phyloP scores from a whole-genome alignment of 345 rosid species.

The Pistacia vera region DNA sequence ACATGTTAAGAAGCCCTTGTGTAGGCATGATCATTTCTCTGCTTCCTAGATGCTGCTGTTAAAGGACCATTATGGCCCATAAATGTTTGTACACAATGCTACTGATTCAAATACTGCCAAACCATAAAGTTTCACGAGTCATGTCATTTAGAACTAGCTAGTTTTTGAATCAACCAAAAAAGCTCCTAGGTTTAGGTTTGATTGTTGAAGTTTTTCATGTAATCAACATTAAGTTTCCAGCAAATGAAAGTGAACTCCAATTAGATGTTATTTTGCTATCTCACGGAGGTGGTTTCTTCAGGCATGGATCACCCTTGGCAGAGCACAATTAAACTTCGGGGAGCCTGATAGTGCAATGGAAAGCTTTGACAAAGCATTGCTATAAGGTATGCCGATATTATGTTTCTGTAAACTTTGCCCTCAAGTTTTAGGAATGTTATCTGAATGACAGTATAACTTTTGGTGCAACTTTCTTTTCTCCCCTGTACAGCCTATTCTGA shows the following conservation, averaged over 20 bases:
- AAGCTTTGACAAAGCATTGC: constrained; percentile 75
- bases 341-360: constrained; percentile 81
- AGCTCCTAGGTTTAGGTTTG: too few relatives aligned
- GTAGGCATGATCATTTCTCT: neutral
- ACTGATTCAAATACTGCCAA: too few relatives aligned
- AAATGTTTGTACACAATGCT: neutral
- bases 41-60: neutral
- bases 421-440: constrained; percentile 1
- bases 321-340: constrained; percentile 92
- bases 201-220: neutral
- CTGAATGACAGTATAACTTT: neutral
- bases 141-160: too few relatives aligned
- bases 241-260: neutral
- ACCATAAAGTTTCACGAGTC: too few relatives aligned
- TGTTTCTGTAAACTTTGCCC: neutral
- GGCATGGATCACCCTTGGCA: constrained; percentile 96
- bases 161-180: too few relatives aligned
- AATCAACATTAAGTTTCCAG: neutral
- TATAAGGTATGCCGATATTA: constrained; percentile 46
- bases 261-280: neutral
- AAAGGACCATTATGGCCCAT: neutral
- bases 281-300: constrained; percentile 26
- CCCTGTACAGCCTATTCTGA: constrained; percentile 48
- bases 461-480: neutral
- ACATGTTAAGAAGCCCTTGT: neutral